phyloP scores from a whole-genome alignment of 1,284 basidiomycete species.

The Apiotrichum gamsii region DNA sequence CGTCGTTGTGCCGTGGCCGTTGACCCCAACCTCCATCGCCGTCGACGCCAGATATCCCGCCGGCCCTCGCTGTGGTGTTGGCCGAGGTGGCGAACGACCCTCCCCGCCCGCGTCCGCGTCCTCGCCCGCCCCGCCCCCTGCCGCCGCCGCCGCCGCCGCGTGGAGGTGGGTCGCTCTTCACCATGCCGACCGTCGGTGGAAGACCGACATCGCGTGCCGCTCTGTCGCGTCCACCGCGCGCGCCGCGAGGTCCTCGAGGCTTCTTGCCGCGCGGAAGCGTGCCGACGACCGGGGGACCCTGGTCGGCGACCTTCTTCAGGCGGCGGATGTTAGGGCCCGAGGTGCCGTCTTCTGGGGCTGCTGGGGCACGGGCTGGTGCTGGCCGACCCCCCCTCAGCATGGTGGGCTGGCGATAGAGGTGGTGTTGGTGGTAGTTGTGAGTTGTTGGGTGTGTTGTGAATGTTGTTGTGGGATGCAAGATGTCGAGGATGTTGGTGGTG shows the following conservation, averaged over 20 bases:
- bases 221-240: background rate
- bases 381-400: no score
- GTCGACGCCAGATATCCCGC: no score
- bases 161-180: background rate
- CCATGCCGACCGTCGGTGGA: background rate
- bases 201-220: background rate
- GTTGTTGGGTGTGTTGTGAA: no score
- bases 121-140: background rate
- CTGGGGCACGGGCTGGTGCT: no score
- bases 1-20: no score
- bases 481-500: no score
- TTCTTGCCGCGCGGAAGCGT: background rate
- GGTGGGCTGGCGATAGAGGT: no score
- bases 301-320: background rate
- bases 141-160: background rate
- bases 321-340: background rate
- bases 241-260: no score
- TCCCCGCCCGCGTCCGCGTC: background rate
- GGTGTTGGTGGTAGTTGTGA: no score
- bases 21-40: no score
- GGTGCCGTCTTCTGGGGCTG: slow-evolving; percentile 3
- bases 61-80: no score
- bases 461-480: no score
- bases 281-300: background rate
- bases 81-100: background rate